Base-by-base conservation (phyloP, 106 monocot genomes). In the Phalaenopsis aphrodite region DNA sequence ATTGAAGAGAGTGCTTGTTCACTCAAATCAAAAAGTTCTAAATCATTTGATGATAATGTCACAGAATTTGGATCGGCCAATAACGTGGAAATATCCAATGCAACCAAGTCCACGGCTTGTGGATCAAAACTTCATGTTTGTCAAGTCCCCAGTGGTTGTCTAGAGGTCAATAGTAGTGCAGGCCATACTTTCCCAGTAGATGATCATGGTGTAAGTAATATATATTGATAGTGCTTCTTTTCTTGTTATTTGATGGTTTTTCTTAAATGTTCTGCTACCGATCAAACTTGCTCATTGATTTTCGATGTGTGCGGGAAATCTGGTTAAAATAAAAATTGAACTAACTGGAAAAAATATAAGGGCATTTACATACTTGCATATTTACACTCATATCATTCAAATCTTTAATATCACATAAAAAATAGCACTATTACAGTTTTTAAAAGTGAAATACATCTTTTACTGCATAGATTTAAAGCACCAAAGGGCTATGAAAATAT, bases 1-100 rank as follows among this genome's bases (percentile, higher is more conserved):
- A 68, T 86, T 78, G 94, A 88, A 88, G 94, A 88, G 79, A 90
- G 94, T 81, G 84, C 72, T 36, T 88, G 86, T 47, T 92, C 90
- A 69, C 90, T 85, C 75, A 92, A 84, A 84, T 86, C 86, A n/a
- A 85, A 84, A 74, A 85, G 83, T 73, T 77, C 88, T 12, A 81
- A 79, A 38, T 78, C 42, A 73, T 83, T 78, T 72, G 71, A 49
- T 72, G 83, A 77, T 58, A 82, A 81, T 72, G 83, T 41, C 18
- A 73, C 58, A 3, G 69, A 69, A 65, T 82, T 82, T 77, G 85
- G 83, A 77, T 88, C 79, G 72, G 79, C 84, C 49, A 87, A 72
- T 57, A 72, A 42, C 66, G 71, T 72, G 48, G 84, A 48, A 66
- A 73, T 79, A 69, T 69, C 72, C 23, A 79, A 73, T 79, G 78